These are phyloP conservation scores for Yarrowia sp. DNA, from an alignment of 805 yeast genomes.

Conservation along the genomic window DNA sequence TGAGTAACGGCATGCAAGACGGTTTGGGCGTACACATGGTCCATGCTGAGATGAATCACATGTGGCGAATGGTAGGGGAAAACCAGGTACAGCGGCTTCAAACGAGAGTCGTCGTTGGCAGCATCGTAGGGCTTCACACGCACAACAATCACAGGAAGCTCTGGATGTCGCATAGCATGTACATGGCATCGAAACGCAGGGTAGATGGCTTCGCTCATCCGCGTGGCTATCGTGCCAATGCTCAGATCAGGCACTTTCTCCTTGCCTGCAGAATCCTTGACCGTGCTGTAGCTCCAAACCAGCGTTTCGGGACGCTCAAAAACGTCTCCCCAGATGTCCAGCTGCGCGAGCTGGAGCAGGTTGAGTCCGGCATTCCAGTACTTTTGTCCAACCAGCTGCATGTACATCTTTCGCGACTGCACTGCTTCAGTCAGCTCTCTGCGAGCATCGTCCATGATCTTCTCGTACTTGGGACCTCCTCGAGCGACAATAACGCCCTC, in stretches of 20 bases:
- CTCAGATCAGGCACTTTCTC: constrained; percentile 39
- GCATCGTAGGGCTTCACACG: constrained; percentile 67
- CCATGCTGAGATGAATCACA: constrained; percentile 54
- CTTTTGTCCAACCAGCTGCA: neutral
- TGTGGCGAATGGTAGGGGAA: constrained; percentile 67
- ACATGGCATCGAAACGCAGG: constrained; percentile 45
- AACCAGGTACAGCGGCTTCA: constrained; percentile 63
- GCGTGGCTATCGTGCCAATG: constrained; percentile 55
- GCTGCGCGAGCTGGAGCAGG: neutral
- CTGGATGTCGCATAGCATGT: constrained; percentile 64
- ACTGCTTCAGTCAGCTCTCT: neutral
- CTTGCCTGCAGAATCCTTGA: constrained; percentile 35
- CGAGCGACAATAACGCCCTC: constrained; percentile 23
- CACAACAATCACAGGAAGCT: constrained; percentile 56
- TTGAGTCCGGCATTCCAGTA: constrained; percentile 21
- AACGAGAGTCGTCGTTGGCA: constrained; percentile 29
- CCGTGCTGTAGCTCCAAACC: constrained; percentile 42
- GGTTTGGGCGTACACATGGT: constrained; percentile 49
- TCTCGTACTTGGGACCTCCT: neutral
- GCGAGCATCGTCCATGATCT: neutral
- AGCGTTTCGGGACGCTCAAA: constrained; percentile 49
- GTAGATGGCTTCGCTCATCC: constrained; percentile 47
- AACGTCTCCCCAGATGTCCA: constrained; percentile 41
- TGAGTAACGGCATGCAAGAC: constrained; percentile 61
- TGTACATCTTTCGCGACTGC: neutral